A percentile compares a stretch with the other conserved stretches of the same genome.
Evolutionary conservation across 345 rosid genomes (phyloP).

Genomic region (Linum lewisii): DNA sequence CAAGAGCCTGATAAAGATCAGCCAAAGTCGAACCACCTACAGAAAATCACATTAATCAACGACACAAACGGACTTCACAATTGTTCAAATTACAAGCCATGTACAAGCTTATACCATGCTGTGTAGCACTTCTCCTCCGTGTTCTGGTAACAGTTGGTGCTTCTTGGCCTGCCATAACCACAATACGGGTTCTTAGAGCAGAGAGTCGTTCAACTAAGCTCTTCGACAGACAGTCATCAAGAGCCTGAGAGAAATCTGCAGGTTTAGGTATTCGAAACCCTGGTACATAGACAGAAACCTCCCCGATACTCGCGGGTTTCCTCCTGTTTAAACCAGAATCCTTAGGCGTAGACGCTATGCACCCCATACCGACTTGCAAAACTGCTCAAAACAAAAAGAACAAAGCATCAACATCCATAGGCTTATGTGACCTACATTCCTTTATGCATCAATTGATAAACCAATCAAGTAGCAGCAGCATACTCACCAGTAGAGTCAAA

Average conservation of each 20-base stretch:
- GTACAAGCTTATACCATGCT: conserved; percentile 59
- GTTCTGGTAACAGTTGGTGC: conserved; percentile 89
- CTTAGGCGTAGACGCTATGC: conserved; percentile 76
- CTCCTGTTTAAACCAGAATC: conserved; percentile 72
- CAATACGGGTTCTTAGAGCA: conserved; percentile 86
- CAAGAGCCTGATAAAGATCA: conserved; percentile 94
- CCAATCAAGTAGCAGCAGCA: neutral
- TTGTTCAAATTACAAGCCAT: neutral
- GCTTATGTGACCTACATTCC: neutral
- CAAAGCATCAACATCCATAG: neutral
- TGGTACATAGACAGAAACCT: conserved; percentile 80
- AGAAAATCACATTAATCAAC: conserved; percentile 20
- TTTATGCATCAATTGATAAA: neutral
- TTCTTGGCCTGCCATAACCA: conserved; percentile 98
- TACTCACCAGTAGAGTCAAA: neutral
- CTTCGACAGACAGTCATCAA: conserved; percentile 64
- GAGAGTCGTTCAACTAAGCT: conserved; percentile 66
- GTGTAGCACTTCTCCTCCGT: conserved; percentile 83
- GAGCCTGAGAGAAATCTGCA: conserved; percentile 63
- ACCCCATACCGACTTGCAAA: conserved; percentile 59
- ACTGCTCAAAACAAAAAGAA: conserved; percentile 18
- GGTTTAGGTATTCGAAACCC: conserved; percentile 92
- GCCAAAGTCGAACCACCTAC: conserved; percentile 85
- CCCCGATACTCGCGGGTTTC: conserved; percentile 83
- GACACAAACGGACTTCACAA: conserved; percentile 6